phyloP scores from a whole-genome alignment of 2,329 filamentous ascomycete species.

The Dactylonectria macrodidyma region DNA sequence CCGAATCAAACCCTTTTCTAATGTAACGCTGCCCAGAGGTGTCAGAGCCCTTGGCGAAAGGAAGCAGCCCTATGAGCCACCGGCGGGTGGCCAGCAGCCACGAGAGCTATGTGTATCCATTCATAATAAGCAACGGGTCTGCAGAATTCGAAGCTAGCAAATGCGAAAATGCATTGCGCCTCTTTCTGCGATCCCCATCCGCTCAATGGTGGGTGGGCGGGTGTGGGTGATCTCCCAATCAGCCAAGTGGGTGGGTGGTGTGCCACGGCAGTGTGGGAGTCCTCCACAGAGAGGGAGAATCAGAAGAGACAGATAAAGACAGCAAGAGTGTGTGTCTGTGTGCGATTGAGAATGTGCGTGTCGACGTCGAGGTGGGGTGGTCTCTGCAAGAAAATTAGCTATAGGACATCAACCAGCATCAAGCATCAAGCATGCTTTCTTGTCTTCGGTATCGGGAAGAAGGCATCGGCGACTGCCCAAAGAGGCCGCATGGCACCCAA shows the following conservation, averaged over 20 bases:
- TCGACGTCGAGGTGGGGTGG: conserved; percentile 13
- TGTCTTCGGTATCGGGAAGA: neutral
- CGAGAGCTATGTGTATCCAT: no score
- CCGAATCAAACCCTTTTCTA: neutral
- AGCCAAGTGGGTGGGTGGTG: neutral
- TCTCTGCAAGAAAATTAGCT: conserved; percentile 5
- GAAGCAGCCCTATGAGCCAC: conserved; percentile 44
- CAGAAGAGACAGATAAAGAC: no score
- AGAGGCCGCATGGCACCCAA: conserved; percentile 29
- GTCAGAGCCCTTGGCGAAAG: conserved; percentile 13
- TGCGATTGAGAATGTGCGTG: conserved; percentile 4
- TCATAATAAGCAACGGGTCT: neutral
- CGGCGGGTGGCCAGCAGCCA: conserved; percentile 7
- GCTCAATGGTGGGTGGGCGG: neutral
- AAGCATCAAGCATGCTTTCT: conserved; percentile 18
- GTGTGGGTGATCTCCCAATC: neutral
- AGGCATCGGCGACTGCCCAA: conserved; percentile 40
- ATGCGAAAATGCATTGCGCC: neutral
- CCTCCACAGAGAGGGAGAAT: neutral
- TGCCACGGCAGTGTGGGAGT: neutral
- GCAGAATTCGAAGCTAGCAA: neutral
- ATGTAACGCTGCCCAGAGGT: conserved; percentile 11
- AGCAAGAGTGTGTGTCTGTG: neutral
- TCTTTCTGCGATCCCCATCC: neutral
- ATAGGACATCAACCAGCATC: conserved; percentile 18